Evolutionary conservation across 495 filamentous ascomycete species (phyloP).

Genomic region (Penicillium ucsense): DNA sequence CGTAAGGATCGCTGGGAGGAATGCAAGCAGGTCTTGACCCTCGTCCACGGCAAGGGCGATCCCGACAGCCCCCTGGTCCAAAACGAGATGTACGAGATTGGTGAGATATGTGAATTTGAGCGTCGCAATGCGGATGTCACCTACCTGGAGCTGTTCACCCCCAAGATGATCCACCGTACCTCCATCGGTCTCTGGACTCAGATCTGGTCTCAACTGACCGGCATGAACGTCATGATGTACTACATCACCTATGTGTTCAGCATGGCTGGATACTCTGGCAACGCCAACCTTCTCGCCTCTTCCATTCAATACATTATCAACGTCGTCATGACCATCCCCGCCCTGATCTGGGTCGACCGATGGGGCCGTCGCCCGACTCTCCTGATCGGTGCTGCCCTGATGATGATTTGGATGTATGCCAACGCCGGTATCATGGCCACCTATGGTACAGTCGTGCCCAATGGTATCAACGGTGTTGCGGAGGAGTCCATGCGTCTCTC

Average conservation of each 20-base stretch:
- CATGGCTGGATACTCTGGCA: conserved; percentile 28
- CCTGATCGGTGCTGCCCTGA: conserved; percentile 54
- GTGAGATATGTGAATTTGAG: conserved; percentile 61
- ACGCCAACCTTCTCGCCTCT: conserved; percentile 43
- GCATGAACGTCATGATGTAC: conserved; percentile 75
- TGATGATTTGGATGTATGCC: conserved; percentile 58
- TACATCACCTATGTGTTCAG: conserved; percentile 31
- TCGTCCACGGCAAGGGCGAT: conserved; percentile 66
- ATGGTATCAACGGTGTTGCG: conserved; percentile 27
- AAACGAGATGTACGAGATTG: conserved; percentile 60
- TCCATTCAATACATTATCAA: conserved; percentile 65
- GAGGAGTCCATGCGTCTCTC: conserved; percentile 28
- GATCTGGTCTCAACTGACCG: conserved; percentile 76
- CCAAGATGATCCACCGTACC: conserved; percentile 63
- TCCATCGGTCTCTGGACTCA: conserved; percentile 64
- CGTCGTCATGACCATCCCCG: conserved; percentile 42
- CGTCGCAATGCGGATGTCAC: conserved; percentile 47
- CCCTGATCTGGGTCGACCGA: conserved; percentile 47
- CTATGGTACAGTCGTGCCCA: conserved; percentile 40
- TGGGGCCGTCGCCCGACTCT: conserved; percentile 56
- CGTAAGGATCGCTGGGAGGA: conserved; percentile 71
- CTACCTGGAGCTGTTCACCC: conserved; percentile 59
- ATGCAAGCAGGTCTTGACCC: conserved; percentile 48
- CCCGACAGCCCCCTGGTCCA: conserved; percentile 49
- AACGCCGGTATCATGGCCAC: conserved; percentile 56